Evolutionary conservation across 768 basidiomycete species (phyloP), one percentile per base, ranked within the genome.

Genomic region (Auricularia cornea): DNA sequence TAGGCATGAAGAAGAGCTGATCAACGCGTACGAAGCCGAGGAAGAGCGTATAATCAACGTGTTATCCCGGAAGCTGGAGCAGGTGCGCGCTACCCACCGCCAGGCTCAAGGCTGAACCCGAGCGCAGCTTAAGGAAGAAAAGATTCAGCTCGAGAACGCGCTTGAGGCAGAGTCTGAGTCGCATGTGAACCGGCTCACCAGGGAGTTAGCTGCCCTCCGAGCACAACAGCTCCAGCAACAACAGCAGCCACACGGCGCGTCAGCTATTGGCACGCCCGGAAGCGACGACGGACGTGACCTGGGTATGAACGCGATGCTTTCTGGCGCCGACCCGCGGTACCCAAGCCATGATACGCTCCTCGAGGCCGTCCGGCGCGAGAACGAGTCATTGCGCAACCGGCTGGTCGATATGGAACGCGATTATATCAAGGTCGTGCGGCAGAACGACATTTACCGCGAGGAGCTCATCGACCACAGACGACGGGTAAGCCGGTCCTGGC

Each of bases 21-120:
- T 92, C 70, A 92, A 93, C 73, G 88, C 88, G 26, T 93, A 92
- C 72, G 91, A 93, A 69, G 92, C 91, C 12, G 91, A 94, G 74
- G 90, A 94, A 74, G 92, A 94, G 72, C 84, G 90, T 54, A 92
- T 94, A 62, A 88, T 91, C 67, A 92, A 92, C 65, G 79, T 89
- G 6, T 76, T 94, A 62, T 92, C 88, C 30, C 80, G 90, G 68
- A 94, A 93, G 72, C 79, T 94, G 60, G 90, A 93, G 76, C 82
- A 89, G 86, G 92, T 89, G 64, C 61, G 79, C 59, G n/a, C 33
- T 32, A 32, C n/a, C 56, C 23, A 31, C 20, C 52, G 38, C 51
- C 64, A 59, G 31, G 59, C 48, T 44, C 26, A 59, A 60, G 52
- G 59, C 44, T 59, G 40, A 56, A 59, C 56, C 26, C 35, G 62